Evolutionary conservation across 1,284 basidiomycete genomes (phyloP).

Genomic region (Pyrrhoderma lamaoense): DNA sequence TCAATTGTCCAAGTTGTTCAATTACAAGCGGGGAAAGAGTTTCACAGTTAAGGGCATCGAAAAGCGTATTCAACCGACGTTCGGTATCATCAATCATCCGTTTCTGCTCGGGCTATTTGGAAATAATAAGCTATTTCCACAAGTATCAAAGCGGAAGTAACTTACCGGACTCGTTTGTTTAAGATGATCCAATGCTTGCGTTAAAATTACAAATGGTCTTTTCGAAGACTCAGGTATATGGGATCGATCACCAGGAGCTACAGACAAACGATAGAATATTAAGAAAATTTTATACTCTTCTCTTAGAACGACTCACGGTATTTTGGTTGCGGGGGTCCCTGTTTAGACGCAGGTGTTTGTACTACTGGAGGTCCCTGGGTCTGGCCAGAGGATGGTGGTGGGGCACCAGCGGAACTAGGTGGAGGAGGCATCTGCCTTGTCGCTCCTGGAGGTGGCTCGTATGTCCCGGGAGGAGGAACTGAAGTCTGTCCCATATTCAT

Average conservation of each 20-base stretch:
- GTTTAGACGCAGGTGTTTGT: conserved; percentile 30
- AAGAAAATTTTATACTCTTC: background rate
- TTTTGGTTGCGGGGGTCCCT: conserved; percentile 59
- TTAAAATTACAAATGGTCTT: conserved; percentile 65
- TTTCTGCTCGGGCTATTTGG: conserved; percentile 65
- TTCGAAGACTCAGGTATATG: conserved; percentile 76
- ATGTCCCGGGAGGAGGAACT: conserved; percentile 15
- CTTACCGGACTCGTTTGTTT: conserved; percentile 68
- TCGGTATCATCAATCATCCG: conserved; percentile 86
- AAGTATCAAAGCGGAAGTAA: conserved; percentile 21
- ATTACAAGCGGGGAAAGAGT: conserved; percentile 68
- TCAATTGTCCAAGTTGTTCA: conserved; percentile 60
- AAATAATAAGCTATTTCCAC: conserved; percentile 2
- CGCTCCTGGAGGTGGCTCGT: conserved; percentile 15
- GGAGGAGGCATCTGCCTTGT: conserved; percentile 23
- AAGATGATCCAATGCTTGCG: conserved; percentile 52
- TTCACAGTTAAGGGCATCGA: conserved; percentile 90
- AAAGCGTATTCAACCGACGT: conserved; percentile 78
- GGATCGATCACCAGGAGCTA: conserved; percentile 83
- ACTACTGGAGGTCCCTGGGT: conserved; percentile 24
- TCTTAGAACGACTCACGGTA: conserved; percentile 60
- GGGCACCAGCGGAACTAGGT: conserved; percentile 29
- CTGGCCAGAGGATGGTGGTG: conserved; percentile 27
- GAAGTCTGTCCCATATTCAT: background rate
- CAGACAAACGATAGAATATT: conserved; percentile 16